Percentiles rank a stretch among this genome's conserved stretches.
phyloP scores from a whole-genome alignment of 2,329 filamentous ascomycete species.

The Grosmannia penicillata region DNA sequence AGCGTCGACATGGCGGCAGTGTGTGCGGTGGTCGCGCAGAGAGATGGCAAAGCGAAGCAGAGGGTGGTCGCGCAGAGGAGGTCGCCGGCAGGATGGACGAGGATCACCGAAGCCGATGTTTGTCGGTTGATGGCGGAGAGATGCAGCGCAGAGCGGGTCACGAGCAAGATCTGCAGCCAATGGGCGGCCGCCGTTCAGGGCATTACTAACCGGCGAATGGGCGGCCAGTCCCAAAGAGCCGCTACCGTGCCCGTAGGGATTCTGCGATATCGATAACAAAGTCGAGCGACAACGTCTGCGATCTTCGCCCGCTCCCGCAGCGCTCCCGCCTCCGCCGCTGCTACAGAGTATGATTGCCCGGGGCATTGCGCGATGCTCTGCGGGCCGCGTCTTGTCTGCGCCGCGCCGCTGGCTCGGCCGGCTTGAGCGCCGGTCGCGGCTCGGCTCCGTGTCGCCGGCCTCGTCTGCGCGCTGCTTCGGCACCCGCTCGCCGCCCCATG shows the following conservation, averaged over 20 bases:
- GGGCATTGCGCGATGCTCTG: constrained; percentile 17
- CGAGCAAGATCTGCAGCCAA: constrained; percentile 3
- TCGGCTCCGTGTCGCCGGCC: no score
- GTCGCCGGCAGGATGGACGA: not conserved
- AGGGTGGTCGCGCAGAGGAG: no score
- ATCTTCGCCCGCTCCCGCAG: not conserved
- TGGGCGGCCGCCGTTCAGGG: constrained; percentile 8
- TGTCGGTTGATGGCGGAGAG: constrained; percentile 5
- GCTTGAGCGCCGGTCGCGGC: no score
- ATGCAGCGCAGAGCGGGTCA: not conserved
- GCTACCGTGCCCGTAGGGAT: no score
- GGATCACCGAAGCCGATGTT: not conserved
- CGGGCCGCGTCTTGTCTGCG: not conserved
- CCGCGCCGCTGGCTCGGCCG: no score
- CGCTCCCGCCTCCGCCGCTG: not conserved
- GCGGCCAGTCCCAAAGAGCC: no score
- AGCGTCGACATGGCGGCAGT: constrained; percentile 82
- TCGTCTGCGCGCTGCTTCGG: no score
- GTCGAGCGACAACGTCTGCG: no score
- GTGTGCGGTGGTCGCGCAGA: no score
- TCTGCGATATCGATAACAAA: no score
- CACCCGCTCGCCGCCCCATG: no score
- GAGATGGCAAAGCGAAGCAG: no score
- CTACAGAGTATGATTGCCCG: constrained; percentile 21
- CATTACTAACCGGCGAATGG: not conserved